Evolutionary conservation across 495 filamentous ascomycete genomes (phyloP).

Genomic region (Xylaria telfairii): DNA sequence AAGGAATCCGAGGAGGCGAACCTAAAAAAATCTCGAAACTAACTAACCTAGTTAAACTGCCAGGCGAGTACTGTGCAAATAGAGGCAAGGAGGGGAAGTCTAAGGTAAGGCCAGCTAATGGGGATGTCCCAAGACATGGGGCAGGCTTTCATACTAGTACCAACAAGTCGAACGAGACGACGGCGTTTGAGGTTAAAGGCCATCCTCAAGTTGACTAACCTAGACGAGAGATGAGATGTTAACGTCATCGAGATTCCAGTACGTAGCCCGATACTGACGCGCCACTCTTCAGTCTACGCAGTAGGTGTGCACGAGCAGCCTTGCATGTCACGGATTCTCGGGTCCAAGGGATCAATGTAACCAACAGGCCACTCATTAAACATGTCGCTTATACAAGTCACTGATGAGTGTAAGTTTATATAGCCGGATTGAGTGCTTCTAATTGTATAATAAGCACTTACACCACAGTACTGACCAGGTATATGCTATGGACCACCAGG

Average conservation of each 20-base stretch:
- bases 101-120: neutral
- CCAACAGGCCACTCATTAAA: neutral
- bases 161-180: neutral
- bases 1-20: neutral
- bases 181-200: neutral
- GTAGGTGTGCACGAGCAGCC: neutral
- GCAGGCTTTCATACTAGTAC: neutral
- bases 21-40: neutral
- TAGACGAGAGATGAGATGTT: neutral
- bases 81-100: slow-evolving; percentile 5
- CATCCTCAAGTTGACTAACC: neutral
- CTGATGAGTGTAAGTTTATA: neutral
- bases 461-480: neutral
- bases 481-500: neutral
- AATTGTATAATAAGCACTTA: neutral
- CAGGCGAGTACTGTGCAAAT: slow-evolving; percentile 8
- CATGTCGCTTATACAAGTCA: neutral
- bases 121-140: neutral
- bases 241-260: neutral
- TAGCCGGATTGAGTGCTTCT: neutral
- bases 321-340: neutral
- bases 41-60: neutral
- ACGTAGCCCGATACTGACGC: neutral
- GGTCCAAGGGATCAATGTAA: neutral
- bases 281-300: neutral